Evolutionary conservation across 345 rosid species (phyloP), one percentile per base, ranked within the genome.

Genomic region (Pseudoturritis turrita): DNA sequence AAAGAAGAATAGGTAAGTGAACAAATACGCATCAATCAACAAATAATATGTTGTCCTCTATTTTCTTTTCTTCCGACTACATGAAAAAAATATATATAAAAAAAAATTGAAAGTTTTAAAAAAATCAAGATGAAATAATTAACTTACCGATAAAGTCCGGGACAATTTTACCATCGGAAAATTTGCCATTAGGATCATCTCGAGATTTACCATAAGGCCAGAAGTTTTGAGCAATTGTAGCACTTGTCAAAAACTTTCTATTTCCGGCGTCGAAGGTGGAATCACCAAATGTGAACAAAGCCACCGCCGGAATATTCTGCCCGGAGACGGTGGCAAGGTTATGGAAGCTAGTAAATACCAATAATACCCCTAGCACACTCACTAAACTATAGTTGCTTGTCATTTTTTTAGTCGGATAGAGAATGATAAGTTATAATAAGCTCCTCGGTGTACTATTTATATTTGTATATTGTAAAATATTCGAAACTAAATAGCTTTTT

Each of bases 131-230:
- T 10, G 10, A 4, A 36, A 50, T 46, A 12, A 14, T 28, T 10
- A 3, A 22, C 29, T 10, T 62, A 68, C 81, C 81, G 10, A 78
- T 50, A 26, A 73, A 69, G 58, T 78, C 81, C 8, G 81, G 81
- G 28, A 74, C 68, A 13, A 78, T 64, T 13, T 22, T 62, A 26
- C 81, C 78, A 43, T 73, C 81, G 11, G 75, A 73, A 2, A 41
- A 64, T 21, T 72, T 45, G 19, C 81, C 76, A 11, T 47, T 74
- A 7, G 81, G 74, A 15, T 61, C 35, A 49, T 72, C 73, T 26
- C 72, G 43, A 9, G 81, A 65, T 62, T 65, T 72, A 15, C 81
- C 77, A 33, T 58, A 77, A 5, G 81, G 81, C 73, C 73, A 77
- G 15, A 13, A 47, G 50, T 7, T 54, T 44, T 71, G 75, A 25